Conservation (phyloP, 768 basidiomycete species). For the Boletus fagicola region DNA sequence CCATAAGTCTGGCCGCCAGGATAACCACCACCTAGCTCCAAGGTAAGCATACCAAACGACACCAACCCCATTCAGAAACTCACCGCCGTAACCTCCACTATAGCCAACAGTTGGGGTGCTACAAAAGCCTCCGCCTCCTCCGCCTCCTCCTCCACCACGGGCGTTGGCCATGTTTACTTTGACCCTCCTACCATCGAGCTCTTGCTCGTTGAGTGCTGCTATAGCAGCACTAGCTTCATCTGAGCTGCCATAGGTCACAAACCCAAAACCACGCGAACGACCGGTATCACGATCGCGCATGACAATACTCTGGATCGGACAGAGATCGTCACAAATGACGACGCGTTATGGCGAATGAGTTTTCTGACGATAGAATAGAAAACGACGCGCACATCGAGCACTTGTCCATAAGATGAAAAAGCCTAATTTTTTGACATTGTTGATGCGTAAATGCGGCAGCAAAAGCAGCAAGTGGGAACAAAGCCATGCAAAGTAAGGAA, state of each 20-base stretch:
- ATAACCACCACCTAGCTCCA: conserved; percentile 28
- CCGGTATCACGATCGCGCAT: conserved; percentile 99
- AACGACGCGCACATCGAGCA: conserved; percentile 85
- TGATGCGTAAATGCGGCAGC: conserved; percentile 20
- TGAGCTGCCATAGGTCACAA: conserved; percentile 70
- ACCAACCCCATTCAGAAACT: neutral
- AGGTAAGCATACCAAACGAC: conserved; percentile 13
- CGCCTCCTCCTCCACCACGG: conserved; percentile 59
- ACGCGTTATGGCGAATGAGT: conserved; percentile 20
- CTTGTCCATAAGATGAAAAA: conserved; percentile 76
- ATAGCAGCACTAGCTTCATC: conserved; percentile 82
- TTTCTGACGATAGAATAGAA: conserved; percentile 21
- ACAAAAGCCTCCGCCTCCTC: conserved; percentile 25
- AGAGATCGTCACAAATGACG: conserved; percentile 32
- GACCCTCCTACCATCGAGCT: conserved; percentile 90
- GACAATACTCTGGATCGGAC: conserved; percentile 74
- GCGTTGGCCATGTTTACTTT: conserved; percentile 85
- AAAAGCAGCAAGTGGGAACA: conserved; percentile 17
- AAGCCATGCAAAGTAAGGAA: conserved; percentile 29
- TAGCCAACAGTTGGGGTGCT: conserved; percentile 36
- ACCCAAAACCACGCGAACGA: conserved; percentile 95
- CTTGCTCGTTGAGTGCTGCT: conserved; percentile 74
- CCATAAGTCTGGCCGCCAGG: conserved; percentile 28
- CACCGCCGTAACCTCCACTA: conserved; percentile 31
- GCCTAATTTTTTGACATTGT: conserved; percentile 50